Evolutionary conservation across 345 rosid genomes (phyloP).

Genomic region (Rhizophora apiculata): DNA sequence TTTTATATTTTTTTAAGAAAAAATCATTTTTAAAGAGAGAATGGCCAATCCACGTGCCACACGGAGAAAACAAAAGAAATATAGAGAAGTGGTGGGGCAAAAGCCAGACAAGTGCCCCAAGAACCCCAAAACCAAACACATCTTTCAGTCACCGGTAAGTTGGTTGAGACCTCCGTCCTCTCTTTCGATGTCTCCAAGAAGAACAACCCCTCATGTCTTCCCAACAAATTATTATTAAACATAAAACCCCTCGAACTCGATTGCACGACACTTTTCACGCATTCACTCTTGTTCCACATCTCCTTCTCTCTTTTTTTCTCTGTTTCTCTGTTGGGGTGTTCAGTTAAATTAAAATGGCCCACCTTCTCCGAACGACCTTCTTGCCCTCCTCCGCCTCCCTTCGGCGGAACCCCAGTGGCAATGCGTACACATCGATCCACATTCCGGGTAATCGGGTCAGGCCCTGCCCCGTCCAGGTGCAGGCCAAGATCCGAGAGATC

Average conservation of each 20-base stretch:
- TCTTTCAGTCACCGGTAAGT: slow-evolving; percentile 32
- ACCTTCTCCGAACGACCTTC: slow-evolving; percentile 58
- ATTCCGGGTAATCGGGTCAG: slow-evolving; percentile 13
- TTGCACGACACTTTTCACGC: neutral
- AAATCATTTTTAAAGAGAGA: too few relatives aligned
- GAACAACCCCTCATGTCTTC: neutral
- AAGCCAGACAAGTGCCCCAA: neutral
- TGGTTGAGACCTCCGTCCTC: slow-evolving; percentile 59
- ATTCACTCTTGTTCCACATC: neutral
- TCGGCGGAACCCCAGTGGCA: slow-evolving; percentile 11
- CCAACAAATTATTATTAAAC: neutral
- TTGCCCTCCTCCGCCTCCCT: slow-evolving; percentile 43
- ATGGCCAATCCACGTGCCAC: too few relatives aligned
- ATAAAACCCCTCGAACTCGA: neutral
- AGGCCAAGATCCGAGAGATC: slow-evolving; percentile 88
- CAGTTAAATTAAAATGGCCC: slow-evolving; percentile 39
- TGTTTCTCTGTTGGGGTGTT: neutral
- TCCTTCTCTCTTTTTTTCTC: slow-evolving; percentile 2
- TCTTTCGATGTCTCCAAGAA: slow-evolving; percentile 63
- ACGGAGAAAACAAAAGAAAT: too few relatives aligned
- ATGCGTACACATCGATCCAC: slow-evolving; percentile 10
- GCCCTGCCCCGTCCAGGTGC: slow-evolving; percentile 8
- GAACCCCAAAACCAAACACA: neutral
- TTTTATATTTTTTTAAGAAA: too few relatives aligned
- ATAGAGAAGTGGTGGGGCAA: neutral